Percentiles rank a stretch among this genome's conserved stretches.
These are phyloP conservation scores for Cercospora berteroae DNA, from an alignment of 2,329 filamentous ascomycete genomes.

Conservation along the genomic window DNA sequence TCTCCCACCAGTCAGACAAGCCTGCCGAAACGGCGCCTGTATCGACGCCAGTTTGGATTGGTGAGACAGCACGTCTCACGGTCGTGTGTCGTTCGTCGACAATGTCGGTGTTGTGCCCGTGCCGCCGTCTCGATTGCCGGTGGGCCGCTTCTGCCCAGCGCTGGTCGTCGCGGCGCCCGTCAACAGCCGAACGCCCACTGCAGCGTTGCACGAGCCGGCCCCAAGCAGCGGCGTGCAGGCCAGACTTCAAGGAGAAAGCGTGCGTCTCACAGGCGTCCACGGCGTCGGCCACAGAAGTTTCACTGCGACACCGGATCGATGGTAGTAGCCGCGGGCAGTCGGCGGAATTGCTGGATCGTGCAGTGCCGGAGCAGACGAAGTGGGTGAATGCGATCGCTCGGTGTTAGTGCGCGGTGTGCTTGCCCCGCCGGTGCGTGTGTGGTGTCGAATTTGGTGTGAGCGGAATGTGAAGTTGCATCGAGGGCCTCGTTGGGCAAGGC, in stretches of 20 bases:
- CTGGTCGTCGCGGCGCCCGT: background rate
- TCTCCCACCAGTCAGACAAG: slow-evolving; percentile 27
- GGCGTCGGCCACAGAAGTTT: background rate
- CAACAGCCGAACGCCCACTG: background rate
- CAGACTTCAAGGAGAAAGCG: background rate
- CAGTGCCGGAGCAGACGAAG: background rate
- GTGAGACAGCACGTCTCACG: slow-evolving; percentile 30
- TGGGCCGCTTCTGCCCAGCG: background rate
- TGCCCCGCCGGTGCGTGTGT: background rate
- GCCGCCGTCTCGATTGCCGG: background rate
- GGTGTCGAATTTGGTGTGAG: background rate
- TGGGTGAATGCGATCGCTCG: background rate
- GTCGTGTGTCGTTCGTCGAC: slow-evolving; percentile 9
- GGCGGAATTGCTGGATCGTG: background rate
- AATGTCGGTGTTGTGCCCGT: background rate
- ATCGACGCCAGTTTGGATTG: slow-evolving; percentile 36
- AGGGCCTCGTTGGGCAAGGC: background rate
- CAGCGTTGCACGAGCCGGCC: background rate
- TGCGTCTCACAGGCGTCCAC: background rate
- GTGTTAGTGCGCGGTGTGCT: background rate
- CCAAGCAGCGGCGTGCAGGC: background rate
- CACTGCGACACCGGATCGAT: slow-evolving; percentile 6
- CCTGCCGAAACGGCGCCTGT: slow-evolving; percentile 34
- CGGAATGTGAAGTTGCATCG: slow-evolving; percentile 7
- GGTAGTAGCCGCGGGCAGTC: background rate